These are phyloP conservation scores for Colletotrichum eremochloae DNA, from an alignment of 2,329 filamentous ascomycete species.

Conservation along the genomic window DNA sequence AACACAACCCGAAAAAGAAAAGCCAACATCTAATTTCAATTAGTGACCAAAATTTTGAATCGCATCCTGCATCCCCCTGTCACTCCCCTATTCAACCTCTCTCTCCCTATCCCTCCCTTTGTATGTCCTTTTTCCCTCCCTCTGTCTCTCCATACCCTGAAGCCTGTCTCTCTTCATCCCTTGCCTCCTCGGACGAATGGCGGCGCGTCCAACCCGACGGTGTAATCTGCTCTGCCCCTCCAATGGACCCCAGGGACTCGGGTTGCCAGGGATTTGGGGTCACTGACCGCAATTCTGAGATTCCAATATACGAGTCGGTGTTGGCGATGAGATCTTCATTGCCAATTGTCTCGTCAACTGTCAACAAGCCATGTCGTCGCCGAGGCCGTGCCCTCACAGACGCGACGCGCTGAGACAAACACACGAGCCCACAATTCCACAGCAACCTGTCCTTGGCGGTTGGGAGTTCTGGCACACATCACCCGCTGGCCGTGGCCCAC, in stretches of 20 bases:
- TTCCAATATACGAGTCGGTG: constrained; percentile 14
- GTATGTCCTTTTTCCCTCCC: too few species aligned
- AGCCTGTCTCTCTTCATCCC: constrained; percentile 28
- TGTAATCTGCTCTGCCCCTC: constrained; percentile 41
- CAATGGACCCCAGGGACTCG: constrained; percentile 24
- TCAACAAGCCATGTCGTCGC: constrained; percentile 9
- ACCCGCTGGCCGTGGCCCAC: not conserved
- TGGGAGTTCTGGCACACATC: constrained; percentile 23
- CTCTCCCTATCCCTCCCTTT: not conserved
- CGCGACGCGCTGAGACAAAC: constrained; percentile 35
- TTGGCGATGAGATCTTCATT: constrained; percentile 37
- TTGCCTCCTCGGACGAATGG: constrained; percentile 39
- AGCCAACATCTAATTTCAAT: constrained; percentile 6
- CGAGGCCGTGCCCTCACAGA: constrained; percentile 21
- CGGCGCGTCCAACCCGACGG: constrained; percentile 26
- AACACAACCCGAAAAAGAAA: constrained; percentile 13
- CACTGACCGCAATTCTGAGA: constrained; percentile 22
- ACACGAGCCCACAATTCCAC: constrained; percentile 19
- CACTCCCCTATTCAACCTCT: constrained; percentile 12
- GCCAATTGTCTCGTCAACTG: constrained; percentile 19
- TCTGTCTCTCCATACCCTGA: constrained; percentile 13
- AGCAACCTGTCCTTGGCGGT: not conserved
- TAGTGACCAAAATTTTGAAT: not conserved
- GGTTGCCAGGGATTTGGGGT: constrained; percentile 2
- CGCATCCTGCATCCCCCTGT: constrained; percentile 14